Evolutionary conservation across 1,284 basidiomycete genomes (phyloP), one percentile per base, ranked within the genome.

Genomic region (Peniophora sp.): DNA sequence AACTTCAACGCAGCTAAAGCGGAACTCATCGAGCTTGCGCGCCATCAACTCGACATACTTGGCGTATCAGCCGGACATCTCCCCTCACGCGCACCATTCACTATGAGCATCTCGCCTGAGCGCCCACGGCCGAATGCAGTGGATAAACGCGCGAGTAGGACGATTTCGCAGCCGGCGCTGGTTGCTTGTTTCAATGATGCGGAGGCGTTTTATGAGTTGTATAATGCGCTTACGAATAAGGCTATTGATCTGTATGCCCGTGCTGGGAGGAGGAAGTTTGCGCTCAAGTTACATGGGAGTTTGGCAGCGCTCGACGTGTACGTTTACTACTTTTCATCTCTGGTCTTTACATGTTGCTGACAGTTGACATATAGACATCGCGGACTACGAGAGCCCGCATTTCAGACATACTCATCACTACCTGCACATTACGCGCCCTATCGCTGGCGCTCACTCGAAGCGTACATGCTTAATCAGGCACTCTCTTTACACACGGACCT

Each of bases 231-330:
- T 32, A 92, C 90, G 2, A 89, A 90, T 59, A 83, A 85, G 46
- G 85, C 90, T 8, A 86, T 96, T 46, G 83, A 89, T 44, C 77
- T 88, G 52, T 97, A 92, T 60, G 83, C 83, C 43, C 83, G 81
- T 53, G 84, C 88, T 14, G 85, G 85, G 3, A 80, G 93, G 47
- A 77, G 84, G 47, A 89, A 95, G 60, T 92, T 89, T 59, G 89
- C 90, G 1, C 68, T 95, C 41, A 87, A 88, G 59, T 69, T 97
- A 45, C 90, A 92, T 59, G 87, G 85, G 1, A 83, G 79, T 59
- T 72, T 97, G 2, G 94, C 93, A 0, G 88, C 88, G 8, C 77
- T 98, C 19, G 90, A 97, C 58, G 66, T 87, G 91, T 94, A 70
- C 59, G 88, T 71, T 19, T 12, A n/a, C 38, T 20, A 41, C 19